phyloP scores from a whole-genome alignment of 129 eudicot species.

The Apium graveolens region DNA sequence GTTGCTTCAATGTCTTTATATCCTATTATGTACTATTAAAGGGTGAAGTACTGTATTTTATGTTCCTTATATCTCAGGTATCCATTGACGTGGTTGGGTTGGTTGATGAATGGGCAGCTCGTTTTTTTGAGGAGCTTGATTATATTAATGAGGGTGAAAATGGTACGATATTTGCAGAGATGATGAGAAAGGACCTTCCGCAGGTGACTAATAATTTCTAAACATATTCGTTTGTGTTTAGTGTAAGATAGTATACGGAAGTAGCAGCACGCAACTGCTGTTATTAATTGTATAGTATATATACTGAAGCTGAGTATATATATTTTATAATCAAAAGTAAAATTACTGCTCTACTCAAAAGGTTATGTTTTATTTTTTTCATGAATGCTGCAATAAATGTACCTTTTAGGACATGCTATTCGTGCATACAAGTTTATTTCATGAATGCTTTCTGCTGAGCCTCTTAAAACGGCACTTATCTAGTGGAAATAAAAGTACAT shows the following conservation, averaged over 20 bases:
- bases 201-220: slow-evolving; percentile 44
- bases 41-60: slow-evolving; percentile 10
- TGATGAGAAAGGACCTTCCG: slow-evolving; percentile 98
- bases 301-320: neutral
- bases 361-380: neutral
- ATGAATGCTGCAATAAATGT: neutral
- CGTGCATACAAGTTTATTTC: neutral
- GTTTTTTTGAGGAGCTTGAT: slow-evolving; percentile 99
- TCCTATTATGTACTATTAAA: slow-evolving; percentile 7
- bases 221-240: neutral
- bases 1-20: neutral
- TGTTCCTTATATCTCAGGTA: slow-evolving; percentile 36
- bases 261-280: neutral
- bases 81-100: slow-evolving; percentile 98
- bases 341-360: neutral
- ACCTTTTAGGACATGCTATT: neutral
- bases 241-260: neutral
- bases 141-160: slow-evolving; percentile 97
- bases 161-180: slow-evolving; percentile 90
- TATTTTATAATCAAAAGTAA: neutral
- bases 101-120: slow-evolving; percentile 99
- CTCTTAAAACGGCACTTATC: neutral
- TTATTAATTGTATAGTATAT: neutral
- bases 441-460: neutral
- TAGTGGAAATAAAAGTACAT: neutral